Percentiles rank a stretch among this genome's conserved stretches.
phyloP scores from a whole-genome alignment of 2,329 filamentous ascomycete species.

The Fusarium sacchari region DNA sequence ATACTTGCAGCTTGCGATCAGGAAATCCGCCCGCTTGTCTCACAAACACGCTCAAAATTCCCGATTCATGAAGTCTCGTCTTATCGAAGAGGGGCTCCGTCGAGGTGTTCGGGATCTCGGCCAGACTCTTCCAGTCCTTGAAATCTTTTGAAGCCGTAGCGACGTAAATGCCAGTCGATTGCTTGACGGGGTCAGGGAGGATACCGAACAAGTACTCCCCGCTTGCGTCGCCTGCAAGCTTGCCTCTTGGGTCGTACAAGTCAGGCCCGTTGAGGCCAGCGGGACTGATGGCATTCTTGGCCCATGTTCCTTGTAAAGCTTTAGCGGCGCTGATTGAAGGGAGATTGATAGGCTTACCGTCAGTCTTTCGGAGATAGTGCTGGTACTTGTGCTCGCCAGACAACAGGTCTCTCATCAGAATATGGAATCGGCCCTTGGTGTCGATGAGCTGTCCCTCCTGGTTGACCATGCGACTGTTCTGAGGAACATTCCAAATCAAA shows the following conservation, averaged over 20 bases:
- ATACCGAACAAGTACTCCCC: constrained; percentile 22
- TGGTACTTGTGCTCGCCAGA: constrained; percentile 22
- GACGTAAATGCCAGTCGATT: constrained; percentile 10
- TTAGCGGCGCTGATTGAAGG: fast-evolving
- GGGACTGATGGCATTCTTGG: constrained; percentile 23
- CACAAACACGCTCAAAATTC: constrained; percentile 16
- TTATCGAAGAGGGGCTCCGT: constrained; percentile 28
- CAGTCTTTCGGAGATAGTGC: constrained; percentile 14
- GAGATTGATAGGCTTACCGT: background rate
- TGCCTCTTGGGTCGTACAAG: constrained; percentile 27
- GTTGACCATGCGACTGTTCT: constrained; percentile 32
- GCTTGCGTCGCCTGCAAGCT: constrained; percentile 19
- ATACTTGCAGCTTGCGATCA: constrained; percentile 24
- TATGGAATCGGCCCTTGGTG: constrained; percentile 15
- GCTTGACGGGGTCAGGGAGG: constrained; percentile 3
- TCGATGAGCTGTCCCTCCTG: constrained; percentile 28
- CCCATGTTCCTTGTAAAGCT: background rate
- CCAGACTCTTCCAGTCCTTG: constrained; percentile 20
- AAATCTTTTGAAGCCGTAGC: constrained; percentile 4
- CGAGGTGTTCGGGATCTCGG: constrained; percentile 18
- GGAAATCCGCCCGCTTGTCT: constrained; percentile 21
- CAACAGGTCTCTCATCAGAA: constrained; percentile 27
- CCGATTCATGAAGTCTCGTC: constrained; percentile 4
- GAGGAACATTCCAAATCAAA: constrained; percentile 22
- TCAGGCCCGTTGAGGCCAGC: constrained; percentile 23